Evolutionary conservation across 306 rosid genomes (phyloP).

Genomic region (Macrotyloma uniflorum): DNA sequence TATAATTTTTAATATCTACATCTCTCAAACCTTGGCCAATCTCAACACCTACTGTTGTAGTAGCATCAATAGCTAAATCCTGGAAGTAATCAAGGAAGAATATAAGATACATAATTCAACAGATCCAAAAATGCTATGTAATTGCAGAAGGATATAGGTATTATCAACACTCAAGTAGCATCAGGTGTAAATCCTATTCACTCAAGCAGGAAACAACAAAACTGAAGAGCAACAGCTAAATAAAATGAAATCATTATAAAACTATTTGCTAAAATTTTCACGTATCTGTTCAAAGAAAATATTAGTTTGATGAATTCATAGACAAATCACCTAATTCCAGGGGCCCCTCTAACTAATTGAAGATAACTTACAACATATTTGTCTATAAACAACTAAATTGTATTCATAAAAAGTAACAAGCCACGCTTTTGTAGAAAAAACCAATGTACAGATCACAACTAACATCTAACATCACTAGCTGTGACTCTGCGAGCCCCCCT

Average conservation of each 20-base stretch:
- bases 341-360: neutral
- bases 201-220: slow-evolving; percentile 25
- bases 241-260: neutral
- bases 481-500: neutral
- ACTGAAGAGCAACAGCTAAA: slow-evolving; percentile 7
- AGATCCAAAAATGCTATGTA: slow-evolving; percentile 11
- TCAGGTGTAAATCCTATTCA: slow-evolving; percentile 6
- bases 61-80: slow-evolving; percentile 96
- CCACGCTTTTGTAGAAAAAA: neutral
- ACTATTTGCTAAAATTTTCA: slow-evolving; percentile 17
- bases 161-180: neutral
- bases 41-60: slow-evolving; percentile 85
- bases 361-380: neutral
- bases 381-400: too few relatives aligned
- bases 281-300: neutral
- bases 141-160: neutral
- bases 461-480: neutral
- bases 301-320: neutral
- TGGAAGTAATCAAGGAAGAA: slow-evolving; percentile 42
- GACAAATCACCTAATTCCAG: neutral
- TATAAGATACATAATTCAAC: slow-evolving; percentile 12
- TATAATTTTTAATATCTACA: slow-evolving; percentile 92
- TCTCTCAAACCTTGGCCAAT: slow-evolving; percentile 91
- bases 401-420: too few relatives aligned
- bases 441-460: slow-evolving; percentile 4